phyloP scores from a whole-genome alignment of 169 alveolate species.

The Blepharisma undulans region DNA sequence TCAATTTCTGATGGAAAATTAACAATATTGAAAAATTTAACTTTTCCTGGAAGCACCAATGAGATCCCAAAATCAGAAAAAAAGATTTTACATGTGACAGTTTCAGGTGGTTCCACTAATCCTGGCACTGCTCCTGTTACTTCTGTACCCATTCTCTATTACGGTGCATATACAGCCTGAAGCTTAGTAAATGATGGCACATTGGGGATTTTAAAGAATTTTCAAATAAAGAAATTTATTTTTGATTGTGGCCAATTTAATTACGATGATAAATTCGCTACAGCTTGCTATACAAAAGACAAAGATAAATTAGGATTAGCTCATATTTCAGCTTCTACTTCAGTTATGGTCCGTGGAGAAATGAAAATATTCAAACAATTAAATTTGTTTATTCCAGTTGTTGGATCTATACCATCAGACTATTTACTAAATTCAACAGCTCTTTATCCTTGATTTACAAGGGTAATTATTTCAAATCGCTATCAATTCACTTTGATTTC shows the following conservation, averaged over 20 bases:
- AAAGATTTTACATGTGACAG: neutral
- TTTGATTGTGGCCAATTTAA: neutral
- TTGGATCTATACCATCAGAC: too few relatives aligned
- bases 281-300: neutral
- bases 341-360: too few relatives aligned
- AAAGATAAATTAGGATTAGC: neutral
- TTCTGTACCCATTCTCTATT: too few relatives aligned
- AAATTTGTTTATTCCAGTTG: too few relatives aligned
- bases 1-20: neutral
- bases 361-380: too few relatives aligned
- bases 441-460: too few relatives aligned
- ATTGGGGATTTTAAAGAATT: neutral
- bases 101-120: neutral
- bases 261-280: neutral
- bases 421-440: too few relatives aligned
- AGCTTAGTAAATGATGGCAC: neutral
- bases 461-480: too few relatives aligned
- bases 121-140: neutral
- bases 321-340: too few relatives aligned
- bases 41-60: neutral
- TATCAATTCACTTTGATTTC: too few relatives aligned
- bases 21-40: too few relatives aligned
- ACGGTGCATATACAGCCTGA: neutral
- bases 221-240: neutral
- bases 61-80: neutral